Evolutionary conservation across 1,139 yeast genomes (phyloP), one percentile per base, ranked within the genome.

Genomic region (Meyerozyma sp.): DNA sequence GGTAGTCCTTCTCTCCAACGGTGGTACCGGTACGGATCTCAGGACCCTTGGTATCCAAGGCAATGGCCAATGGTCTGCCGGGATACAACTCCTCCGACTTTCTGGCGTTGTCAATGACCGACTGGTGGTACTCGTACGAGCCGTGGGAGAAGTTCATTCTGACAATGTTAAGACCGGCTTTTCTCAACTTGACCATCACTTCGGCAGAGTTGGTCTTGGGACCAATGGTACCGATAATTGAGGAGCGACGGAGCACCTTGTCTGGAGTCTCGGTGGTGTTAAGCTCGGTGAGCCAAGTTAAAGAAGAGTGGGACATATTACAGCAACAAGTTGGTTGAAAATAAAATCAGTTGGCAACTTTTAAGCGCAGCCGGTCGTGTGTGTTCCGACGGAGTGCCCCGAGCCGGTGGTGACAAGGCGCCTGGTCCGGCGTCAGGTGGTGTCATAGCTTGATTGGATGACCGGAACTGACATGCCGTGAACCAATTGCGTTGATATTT

Each of bases 61-160:
- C 99, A 70, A 93, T 90, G 51, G 96, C 98, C 62, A 93, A 79
- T 44, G 98, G 98, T 76, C 98, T 87, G 59, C 98, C 98, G 53
- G 87, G 82, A 70, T 84, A 90, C 48, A 84, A 68, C 68, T 83
- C 83, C 72, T 88, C 97, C 49, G 98, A 90, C 70, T 88, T 83
- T 73, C 95, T 86, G 57, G 97, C 89, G 65, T 93, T 91, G 79
- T 93, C 97, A 69, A 93, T 75, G 59, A 94, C 98, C 50, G 89
- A 75, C 74, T 91, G 96, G 73, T 93, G 98, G 81, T 93, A 93
- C 61, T 88, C 96, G 73, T 94, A 82, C 46, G 95, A 79, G 60
- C 98, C 99, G 74, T 94, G 98, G 53, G 96, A 88, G 74, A 94
- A 93, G 84, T 93, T 94, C 97, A 93, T 90, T 70, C 98, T 85